Evolutionary conservation across 1,284 basidiomycete genomes (phyloP), one percentile per base, ranked within the genome.

Genomic region (Testicularia cyperi): DNA sequence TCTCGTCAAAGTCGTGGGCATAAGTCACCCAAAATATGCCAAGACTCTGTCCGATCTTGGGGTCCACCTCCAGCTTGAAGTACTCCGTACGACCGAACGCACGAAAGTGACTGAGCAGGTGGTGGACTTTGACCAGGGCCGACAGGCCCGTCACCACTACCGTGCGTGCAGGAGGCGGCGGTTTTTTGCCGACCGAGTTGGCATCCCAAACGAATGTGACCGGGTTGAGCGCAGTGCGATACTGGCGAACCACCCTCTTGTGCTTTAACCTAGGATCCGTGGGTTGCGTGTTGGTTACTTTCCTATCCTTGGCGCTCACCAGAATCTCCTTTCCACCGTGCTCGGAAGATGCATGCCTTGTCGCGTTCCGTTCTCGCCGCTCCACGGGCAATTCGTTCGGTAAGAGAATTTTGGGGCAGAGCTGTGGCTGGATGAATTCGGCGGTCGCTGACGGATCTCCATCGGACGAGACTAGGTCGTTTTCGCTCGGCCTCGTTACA

Each of bases 21-120:
- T 83, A 96, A 55, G 83, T 84, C 66, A 96, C 82, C 72, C 84
- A 85, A 39, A 88, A 85, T 29, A 96, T 84, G 6, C 92, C 92
- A 4, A 96, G 81, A 13, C 87, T 84, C 54, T 84, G 86, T 12
- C 91, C 91, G 16, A 85, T 90, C 40, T 82, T 81, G 35, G 83
- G 82, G 78, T 95, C 88, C 53, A 88, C 83, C 72, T 92, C 88
- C 26, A 86, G 83, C 58, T 92, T 87, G 46, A 88, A 85, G 10
- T 85, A 82, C 9, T 81, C 70, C 65, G 94, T 81, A 10, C 80
- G 75, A 2, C 92, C 92, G 68, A 88, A 82, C 10, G 79, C 69
- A 4, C 81, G 77, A 70, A 95, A 87, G 69, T 87, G 84, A 9
- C 83, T 81, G 36, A 84, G 81, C 41, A 96, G 82, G 37, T 83